phyloP scores from a whole-genome alignment of 805 yeast genomes.

The Yamadazyma scolyti region DNA sequence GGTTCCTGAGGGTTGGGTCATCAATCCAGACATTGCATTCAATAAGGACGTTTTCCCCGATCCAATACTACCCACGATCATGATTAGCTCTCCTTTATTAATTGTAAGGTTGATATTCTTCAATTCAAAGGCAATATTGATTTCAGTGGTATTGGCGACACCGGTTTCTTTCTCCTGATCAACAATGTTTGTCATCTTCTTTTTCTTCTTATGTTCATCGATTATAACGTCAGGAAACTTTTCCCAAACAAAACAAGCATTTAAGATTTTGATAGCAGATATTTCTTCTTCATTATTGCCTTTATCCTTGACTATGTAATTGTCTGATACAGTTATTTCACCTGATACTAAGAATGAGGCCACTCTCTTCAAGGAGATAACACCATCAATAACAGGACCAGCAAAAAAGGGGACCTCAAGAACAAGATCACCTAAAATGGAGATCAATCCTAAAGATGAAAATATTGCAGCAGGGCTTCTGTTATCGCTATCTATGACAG shows the following conservation, averaged over 20 bases:
- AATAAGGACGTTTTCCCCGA: conserved; percentile 34
- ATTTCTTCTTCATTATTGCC: conserved; percentile 18
- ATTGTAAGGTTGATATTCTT: conserved; percentile 20
- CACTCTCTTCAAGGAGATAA: conserved; percentile 56
- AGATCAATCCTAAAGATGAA: conserved; percentile 65
- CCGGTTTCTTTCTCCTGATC: too few relatives aligned
- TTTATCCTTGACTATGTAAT: conserved; percentile 23
- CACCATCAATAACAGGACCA: conserved; percentile 63
- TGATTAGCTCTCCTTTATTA: conserved; percentile 29
- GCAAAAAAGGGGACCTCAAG: conserved; percentile 66
- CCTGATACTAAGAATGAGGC: conserved; percentile 46
- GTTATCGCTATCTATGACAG: conserved; percentile 22
- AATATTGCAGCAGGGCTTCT: conserved; percentile 60
- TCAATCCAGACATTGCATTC: conserved; percentile 33
- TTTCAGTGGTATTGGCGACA: neutral
- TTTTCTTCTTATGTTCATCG: conserved; percentile 9
- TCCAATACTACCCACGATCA: conserved; percentile 31
- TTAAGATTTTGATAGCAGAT: conserved; percentile 5
- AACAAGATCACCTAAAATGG: conserved; percentile 55
- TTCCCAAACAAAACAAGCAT: conserved; percentile 10
- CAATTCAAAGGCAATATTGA: conserved; percentile 16
- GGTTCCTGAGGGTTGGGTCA: conserved; percentile 27
- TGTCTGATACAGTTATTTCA: conserved; percentile 31
- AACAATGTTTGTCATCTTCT: too few relatives aligned
- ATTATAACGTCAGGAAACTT: conserved; percentile 10